These are phyloP conservation scores for Margaritispora aquatica DNA, from an alignment of 495 filamentous ascomycete species.

Conservation along the genomic window DNA sequence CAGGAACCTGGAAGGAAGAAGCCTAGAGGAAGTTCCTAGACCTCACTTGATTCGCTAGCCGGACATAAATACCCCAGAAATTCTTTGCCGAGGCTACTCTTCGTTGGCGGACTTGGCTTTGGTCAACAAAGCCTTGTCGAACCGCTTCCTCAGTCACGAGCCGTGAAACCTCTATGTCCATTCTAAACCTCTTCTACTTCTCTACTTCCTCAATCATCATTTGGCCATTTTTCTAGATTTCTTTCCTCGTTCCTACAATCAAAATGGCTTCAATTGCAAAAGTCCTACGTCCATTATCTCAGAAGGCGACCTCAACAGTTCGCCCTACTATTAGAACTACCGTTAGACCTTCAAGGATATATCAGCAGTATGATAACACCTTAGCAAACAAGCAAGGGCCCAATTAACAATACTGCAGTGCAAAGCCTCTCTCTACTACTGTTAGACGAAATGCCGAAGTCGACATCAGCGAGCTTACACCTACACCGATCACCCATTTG, in stretches of 20 bases:
- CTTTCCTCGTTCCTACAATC: not conserved
- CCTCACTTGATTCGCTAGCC: too few species aligned
- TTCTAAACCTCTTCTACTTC: constrained; percentile 1
- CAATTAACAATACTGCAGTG: constrained; percentile 30
- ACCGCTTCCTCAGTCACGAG: constrained; percentile 8
- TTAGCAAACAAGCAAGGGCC: not conserved
- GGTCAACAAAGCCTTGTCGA: constrained; percentile 9
- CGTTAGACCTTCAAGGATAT: constrained; percentile 29
- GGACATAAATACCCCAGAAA: not conserved
- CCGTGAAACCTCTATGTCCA: constrained; percentile 6
- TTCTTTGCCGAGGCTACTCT: constrained; percentile 7
- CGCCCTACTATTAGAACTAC: constrained; percentile 40
- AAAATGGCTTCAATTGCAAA: constrained; percentile 66
- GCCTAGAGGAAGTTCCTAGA: too few species aligned
- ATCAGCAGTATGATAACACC: constrained; percentile 35
- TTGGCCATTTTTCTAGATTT: not conserved
- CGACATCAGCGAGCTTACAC: constrained; percentile 66
- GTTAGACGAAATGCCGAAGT: constrained; percentile 44
- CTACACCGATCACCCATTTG: constrained; percentile 88
- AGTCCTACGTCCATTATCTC: constrained; percentile 60
- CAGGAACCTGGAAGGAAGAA: too few species aligned
- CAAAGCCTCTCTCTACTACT: constrained; percentile 68
- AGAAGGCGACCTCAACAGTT: constrained; percentile 33
- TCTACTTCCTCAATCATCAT: not conserved
- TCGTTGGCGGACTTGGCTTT: not conserved